Conservation (phyloP, 331 rosid species). For the Pyrus hybrid region DNA sequence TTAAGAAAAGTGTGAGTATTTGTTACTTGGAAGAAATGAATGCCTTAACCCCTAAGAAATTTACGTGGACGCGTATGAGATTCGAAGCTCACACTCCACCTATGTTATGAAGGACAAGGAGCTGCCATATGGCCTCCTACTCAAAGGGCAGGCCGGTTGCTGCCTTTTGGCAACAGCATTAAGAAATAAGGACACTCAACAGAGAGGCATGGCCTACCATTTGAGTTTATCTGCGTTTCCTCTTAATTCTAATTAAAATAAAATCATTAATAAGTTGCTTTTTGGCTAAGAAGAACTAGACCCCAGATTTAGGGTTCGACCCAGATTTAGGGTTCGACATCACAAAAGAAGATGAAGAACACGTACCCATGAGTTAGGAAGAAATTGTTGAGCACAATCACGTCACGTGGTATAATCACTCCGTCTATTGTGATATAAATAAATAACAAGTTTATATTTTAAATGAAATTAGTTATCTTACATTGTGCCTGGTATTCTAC, state of each 20-base stretch:
- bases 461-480: too few species aligned
- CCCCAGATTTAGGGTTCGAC: background rate
- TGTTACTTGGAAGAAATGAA: background rate
- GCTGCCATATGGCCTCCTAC: background rate
- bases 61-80: background rate
- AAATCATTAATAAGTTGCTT: background rate
- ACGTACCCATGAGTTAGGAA: background rate
- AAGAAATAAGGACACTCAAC: background rate
- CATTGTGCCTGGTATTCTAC: too few species aligned
- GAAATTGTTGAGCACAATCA: background rate
- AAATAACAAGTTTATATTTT: too few species aligned
- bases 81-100: background rate
- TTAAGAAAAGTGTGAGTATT: background rate
- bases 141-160: background rate
- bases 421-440: too few species aligned
- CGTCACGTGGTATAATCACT: background rate
- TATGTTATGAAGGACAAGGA: too few species aligned
- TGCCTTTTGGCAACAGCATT: background rate
- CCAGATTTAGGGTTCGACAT: background rate
- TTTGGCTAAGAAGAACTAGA: background rate
- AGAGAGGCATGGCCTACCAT: background rate
- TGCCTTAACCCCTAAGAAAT: background rate
- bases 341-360: background rate
- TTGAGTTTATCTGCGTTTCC: background rate
- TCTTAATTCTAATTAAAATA: background rate